Evolutionary conservation across 345 rosid species (phyloP), one percentile per base, ranked within the genome.

Genomic region (Hypericum perforatum): DNA sequence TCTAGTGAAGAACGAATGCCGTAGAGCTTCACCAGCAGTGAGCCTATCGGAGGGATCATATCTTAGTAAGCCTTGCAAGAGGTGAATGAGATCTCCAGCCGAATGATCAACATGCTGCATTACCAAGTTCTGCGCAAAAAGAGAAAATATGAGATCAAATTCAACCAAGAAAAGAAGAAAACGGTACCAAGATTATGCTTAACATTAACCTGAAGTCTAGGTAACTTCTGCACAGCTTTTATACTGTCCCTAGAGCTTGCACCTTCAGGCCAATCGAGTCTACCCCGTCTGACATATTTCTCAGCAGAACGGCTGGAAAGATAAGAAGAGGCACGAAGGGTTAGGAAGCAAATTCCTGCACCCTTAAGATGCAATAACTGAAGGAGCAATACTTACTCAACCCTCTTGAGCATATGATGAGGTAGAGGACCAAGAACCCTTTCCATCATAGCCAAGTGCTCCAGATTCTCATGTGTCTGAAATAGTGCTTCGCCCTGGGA

Each of bases 401-500:
- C 78, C 71, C 69, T 77, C 73, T 82, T 88, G 52, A 88, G 66
- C 78, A 88, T 71, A 53, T 81, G 84, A 44, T 67, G 76, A 5
- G 95, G 95, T 48, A 88, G 41, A 1, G 89, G 70, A 40, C 96
- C 96, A 56, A 88, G 78, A 5, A 85, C 94, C 43, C 89, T 71
- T 56, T 88, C 95, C 96, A 88, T 85, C 96, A 88, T 88, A 0
- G 96, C 96, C 13, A 88, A 86, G 69, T 88, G 96, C 68, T 88
- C 96, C 63, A 88, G 58, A 63, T 88, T 85, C 63, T 88, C 96
- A 54, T 88, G 96, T 11, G 95, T 88, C 69, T 88, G 96, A 68
- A 85, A 88, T 63, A 88, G 73, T 52, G 96, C 96, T 69, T 88
- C 96, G 15, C 96, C 96, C 96, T 88, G 54, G 32, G 4, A 22